These are phyloP conservation scores for Ramularia collo-cygni DNA, from an alignment of 2,329 filamentous ascomycete genomes.

Conservation along the genomic window DNA sequence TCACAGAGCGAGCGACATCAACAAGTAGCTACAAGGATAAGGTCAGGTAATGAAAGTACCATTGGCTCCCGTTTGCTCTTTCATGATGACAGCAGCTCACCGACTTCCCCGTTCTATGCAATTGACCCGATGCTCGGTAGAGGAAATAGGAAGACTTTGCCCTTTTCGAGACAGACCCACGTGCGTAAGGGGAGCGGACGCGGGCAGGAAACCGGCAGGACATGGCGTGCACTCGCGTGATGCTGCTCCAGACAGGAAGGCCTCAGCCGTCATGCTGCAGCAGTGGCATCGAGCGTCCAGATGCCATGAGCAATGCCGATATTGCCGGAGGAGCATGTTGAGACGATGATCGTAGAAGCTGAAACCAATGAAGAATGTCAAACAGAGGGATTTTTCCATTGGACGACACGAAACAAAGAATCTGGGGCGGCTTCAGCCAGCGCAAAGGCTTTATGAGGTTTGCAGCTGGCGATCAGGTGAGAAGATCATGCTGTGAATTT, in stretches of 20 bases:
- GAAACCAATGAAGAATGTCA: conserved; percentile 6
- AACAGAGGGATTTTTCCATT: conserved; percentile 19
- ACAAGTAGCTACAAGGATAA: conserved; percentile 2
- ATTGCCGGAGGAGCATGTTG: conserved; percentile 2
- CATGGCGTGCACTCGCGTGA: too few species aligned
- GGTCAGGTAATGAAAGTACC: conserved; percentile 12
- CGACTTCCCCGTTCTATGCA: neutral
- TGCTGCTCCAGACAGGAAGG: too few species aligned
- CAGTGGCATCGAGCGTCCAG: too few species aligned
- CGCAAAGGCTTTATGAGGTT: conserved; percentile 5
- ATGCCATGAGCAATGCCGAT: too few species aligned
- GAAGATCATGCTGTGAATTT: too few species aligned
- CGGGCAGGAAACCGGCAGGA: too few species aligned
- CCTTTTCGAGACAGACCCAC: neutral
- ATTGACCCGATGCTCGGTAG: conserved; percentile 9
- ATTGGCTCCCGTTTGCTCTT: too few species aligned
- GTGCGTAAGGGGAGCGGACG: too few species aligned
- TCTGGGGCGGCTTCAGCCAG: neutral
- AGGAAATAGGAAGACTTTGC: too few species aligned
- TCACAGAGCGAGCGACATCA: too few species aligned
- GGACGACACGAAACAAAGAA: conserved; percentile 14
- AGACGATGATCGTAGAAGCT: conserved; percentile 8
- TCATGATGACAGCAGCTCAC: conserved; percentile 2
- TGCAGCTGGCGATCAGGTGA: conserved; percentile 3
- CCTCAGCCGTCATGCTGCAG: too few species aligned